Conservation (phyloP, 179 eudicot species). For the Sideroxylon spinosum region DNA sequence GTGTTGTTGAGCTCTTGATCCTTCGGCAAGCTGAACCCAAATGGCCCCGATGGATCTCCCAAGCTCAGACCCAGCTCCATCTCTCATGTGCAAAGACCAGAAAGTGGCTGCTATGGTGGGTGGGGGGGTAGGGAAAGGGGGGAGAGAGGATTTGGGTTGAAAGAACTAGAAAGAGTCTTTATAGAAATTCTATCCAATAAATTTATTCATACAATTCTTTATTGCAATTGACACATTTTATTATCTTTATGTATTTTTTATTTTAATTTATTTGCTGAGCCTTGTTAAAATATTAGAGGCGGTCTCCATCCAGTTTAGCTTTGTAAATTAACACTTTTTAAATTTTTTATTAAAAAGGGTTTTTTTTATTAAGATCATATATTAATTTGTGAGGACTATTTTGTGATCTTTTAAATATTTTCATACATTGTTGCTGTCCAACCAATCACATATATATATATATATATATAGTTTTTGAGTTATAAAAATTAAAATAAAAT, state of each 20-base stretch:
- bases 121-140: constrained; percentile 2
- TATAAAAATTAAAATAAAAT: too few species aligned
- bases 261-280: too few species aligned
- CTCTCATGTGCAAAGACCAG: background rate
- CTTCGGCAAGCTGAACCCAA: constrained; percentile 21
- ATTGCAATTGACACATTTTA: background rate
- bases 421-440: too few species aligned
- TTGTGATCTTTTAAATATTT: too few species aligned
- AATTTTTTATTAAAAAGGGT: too few species aligned
- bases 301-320: too few species aligned
- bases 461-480: too few species aligned
- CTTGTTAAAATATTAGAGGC: too few species aligned
- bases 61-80: constrained; percentile 53
- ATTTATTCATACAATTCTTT: background rate
- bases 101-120: background rate
- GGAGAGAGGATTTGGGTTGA: constrained; percentile 10
- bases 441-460: too few species aligned
- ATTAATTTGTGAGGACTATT: too few species aligned
- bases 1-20: constrained; percentile 1
- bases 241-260: background rate
- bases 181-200: constrained; percentile 20
- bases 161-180: constrained; percentile 33
- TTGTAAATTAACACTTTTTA: too few species aligned
- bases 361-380: too few species aligned
- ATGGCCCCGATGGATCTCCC: constrained; percentile 27